These are phyloP conservation scores for Maudiozyma pseudohumilis DNA, from an alignment of 805 yeast genomes.

Conservation along the genomic window DNA sequence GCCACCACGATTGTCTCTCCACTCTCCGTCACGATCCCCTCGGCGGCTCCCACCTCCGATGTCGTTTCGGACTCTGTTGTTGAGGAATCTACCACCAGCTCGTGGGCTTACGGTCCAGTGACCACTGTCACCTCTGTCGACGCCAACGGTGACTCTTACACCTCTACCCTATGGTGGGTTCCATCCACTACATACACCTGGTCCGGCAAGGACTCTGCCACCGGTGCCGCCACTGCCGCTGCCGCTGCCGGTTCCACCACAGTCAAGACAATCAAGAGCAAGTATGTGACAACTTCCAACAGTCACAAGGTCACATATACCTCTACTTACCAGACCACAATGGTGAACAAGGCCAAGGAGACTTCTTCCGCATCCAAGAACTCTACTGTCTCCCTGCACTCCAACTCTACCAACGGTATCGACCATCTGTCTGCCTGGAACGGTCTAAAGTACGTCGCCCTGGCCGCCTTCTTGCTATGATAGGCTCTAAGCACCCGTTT, in stretches of 20 bases:
- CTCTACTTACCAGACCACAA: constrained; percentile 1
- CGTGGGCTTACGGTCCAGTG: constrained; percentile 12
- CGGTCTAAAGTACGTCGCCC: constrained; percentile 2
- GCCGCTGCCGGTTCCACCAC: not conserved
- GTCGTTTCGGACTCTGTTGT: not conserved
- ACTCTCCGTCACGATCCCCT: not conserved
- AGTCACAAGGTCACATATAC: not conserved
- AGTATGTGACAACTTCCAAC: constrained; percentile 1
- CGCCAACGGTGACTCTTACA: constrained; percentile 16
- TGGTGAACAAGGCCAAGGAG: not conserved
- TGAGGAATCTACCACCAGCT: constrained; percentile 2
- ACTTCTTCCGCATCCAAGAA: not conserved
- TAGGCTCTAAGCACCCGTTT: no score
- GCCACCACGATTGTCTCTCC: not conserved
- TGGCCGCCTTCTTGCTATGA: constrained; percentile 11
- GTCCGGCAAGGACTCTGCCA: not conserved
- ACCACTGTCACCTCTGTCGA: constrained; percentile 15
- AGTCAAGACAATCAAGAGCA: constrained; percentile 1
- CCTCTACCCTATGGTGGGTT: constrained; percentile 27
- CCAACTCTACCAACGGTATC: constrained; percentile 12
- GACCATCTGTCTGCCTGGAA: not conserved
- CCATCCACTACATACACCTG: constrained; percentile 13
- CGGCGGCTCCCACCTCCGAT: not conserved
- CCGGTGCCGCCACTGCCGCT: constrained; percentile 1
- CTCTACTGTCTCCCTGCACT: constrained; percentile 8